Percentiles rank a stretch among this genome's conserved stretches.
Conservation (phyloP, 352 stramenopile species). For the Globisporangium spinosum region DNA sequence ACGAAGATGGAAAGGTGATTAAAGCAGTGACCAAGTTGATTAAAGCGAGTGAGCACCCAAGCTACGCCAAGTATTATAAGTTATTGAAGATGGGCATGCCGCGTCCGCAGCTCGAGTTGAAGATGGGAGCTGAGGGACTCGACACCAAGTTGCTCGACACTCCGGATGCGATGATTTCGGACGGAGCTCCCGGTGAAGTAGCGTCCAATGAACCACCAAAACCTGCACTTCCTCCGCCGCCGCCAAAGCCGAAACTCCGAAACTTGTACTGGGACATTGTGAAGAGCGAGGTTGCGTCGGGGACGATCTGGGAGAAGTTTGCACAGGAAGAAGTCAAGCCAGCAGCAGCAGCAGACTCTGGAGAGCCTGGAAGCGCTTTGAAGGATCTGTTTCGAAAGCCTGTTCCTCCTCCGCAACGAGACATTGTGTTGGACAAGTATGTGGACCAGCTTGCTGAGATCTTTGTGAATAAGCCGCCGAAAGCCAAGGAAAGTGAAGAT, state of each 20-base stretch:
- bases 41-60: slow-evolving; percentile 78
- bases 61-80: slow-evolving; percentile 94
- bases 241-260: slow-evolving; percentile 75
- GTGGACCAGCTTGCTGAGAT: slow-evolving; percentile 64
- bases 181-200: slow-evolving; percentile 25
- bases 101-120: slow-evolving; percentile 88
- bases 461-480: slow-evolving; percentile 79
- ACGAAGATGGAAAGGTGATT: slow-evolving; percentile 42
- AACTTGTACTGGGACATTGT: slow-evolving; percentile 85
- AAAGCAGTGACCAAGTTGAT: slow-evolving; percentile 29
- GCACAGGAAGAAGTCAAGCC: slow-evolving; percentile 28
- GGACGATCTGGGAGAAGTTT: slow-evolving; percentile 80
- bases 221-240: slow-evolving; percentile 29
- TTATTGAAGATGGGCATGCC: slow-evolving; percentile 95
- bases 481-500: slow-evolving; percentile 46
- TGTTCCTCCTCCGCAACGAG: slow-evolving; percentile 16
- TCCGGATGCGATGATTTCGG: slow-evolving; percentile 65
- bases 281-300: slow-evolving; percentile 44
- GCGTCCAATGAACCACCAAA: slow-evolving; percentile 26
- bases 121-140: slow-evolving; percentile 90
- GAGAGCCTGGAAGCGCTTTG: slow-evolving; percentile 17
- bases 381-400: slow-evolving; percentile 33
- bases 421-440: slow-evolving; percentile 59
- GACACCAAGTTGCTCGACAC: slow-evolving; percentile 88
- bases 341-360: slow-evolving; percentile 15